Evolutionary conservation across 2,329 filamentous ascomycete species (phyloP), one percentile per base, ranked within the genome.

Genomic region (Talaromyces sp.): DNA sequence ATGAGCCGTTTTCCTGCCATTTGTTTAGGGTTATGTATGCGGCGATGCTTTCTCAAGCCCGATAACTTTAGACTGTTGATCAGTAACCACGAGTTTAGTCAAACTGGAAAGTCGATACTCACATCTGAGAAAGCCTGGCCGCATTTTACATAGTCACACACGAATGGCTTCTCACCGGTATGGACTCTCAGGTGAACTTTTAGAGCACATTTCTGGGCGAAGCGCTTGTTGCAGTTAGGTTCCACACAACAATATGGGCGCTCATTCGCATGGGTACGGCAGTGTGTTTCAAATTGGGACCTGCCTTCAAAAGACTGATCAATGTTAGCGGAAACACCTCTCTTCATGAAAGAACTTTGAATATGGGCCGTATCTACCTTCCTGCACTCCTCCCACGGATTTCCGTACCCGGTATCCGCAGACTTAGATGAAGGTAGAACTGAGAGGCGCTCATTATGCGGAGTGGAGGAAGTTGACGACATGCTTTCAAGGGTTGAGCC

Each of bases 221-320:
- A 81, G 70, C 78, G 81, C 71, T 81, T 81, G 65, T 77, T 77
- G 72, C 80, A 81, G 65, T 77, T 76, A 59, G 76, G 73, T 61
- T 79, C 76, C 1, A 73, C 79, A 70, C 80, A 81, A 56, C 77
- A 75, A 68, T 81, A 81, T n/a, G 79, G 79, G 60, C 80, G 77
- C 68, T 81, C 79, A 68, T 81, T 81, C 69, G 79, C 81, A 64
- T 81, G 80, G 71, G 81, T 81, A 64, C 79, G 78, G 69, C 77
- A 79, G 69, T 81, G 80, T 68, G 79, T 74, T 68, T 77, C 77
- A 43, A 81, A 75, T 70, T 81, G 79, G n/a, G 78, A 81, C 66
- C 81, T 81, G 72, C 79, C 78, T 74, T 81, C 81, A 74, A 81
- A 81, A 5, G 78, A 79, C 80, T 81, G 69, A 59, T 53, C 11